Percentiles rank a stretch among this genome's conserved stretches.
These are phyloP conservation scores for Crithidia acanthocephali DNA, from an alignment of 208 protist genomes.

Conservation along the genomic window DNA sequence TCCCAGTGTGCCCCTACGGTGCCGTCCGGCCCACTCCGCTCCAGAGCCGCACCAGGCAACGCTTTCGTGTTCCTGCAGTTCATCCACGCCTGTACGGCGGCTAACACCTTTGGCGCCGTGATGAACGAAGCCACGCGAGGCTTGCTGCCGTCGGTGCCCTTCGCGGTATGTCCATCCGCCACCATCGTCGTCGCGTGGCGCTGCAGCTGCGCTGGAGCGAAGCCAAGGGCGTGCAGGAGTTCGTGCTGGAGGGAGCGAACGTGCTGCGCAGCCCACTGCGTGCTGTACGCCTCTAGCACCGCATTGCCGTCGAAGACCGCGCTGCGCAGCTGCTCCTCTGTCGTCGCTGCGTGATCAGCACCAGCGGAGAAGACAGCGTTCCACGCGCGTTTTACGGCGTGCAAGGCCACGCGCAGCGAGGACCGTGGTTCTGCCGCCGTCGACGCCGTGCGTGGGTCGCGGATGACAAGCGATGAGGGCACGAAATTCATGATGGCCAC, in stretches of 20 bases:
- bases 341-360: background rate
- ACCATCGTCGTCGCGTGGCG: background rate
- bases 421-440: background rate
- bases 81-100: conserved; percentile 24
- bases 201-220: conserved; percentile 44
- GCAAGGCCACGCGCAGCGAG: background rate
- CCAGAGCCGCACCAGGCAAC: conserved; percentile 57
- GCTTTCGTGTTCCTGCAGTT: background rate
- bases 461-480: conserved; percentile 32
- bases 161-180: background rate
- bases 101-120: background rate
- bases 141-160: background rate
- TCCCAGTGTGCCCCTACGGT: conserved; percentile 85
- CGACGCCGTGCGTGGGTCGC: background rate
- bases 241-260: conserved; percentile 67
- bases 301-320: conserved; percentile 2
- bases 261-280: conserved; percentile 34
- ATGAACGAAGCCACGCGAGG: background rate
- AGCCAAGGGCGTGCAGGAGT: conserved; percentile 75
- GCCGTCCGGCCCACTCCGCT: conserved; percentile 66
- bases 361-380: background rate
- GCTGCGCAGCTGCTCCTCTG: background rate
- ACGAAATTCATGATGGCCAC: conserved; percentile 65
- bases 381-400: background rate
- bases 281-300: conserved; percentile 5